These are phyloP conservation scores for Gentiana macrophylla DNA, from an alignment of 257 asterid species.

Conservation along the genomic window DNA sequence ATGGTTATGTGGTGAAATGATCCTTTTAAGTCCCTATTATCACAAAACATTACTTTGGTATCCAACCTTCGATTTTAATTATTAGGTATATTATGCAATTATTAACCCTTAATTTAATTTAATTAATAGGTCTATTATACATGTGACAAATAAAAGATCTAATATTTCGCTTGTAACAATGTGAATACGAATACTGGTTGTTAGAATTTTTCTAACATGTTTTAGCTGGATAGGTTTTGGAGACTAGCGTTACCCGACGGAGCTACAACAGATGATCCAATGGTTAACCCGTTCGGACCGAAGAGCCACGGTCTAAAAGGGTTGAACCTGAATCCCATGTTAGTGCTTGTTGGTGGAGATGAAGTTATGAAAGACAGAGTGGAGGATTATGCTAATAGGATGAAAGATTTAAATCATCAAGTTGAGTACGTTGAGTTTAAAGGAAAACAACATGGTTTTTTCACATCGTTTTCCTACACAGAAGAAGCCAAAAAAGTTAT, in stretches of 20 bases:
- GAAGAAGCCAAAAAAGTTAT: constrained; percentile 10
- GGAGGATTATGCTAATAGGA: constrained; percentile 15
- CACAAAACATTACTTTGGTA: too few species aligned
- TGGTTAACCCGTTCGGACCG: constrained; percentile 21
- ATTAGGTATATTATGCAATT: too few species aligned
- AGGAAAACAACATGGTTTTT: constrained; percentile 18
- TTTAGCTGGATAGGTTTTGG: constrained; percentile 14
- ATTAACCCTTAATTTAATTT: too few species aligned
- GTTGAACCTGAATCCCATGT: constrained; percentile 13
- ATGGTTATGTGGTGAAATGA: too few species aligned
- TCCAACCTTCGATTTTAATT: too few species aligned
- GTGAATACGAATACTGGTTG: too few species aligned
- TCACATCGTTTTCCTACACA: constrained; percentile 6
- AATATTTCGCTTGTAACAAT: too few species aligned
- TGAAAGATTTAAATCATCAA: constrained; percentile 5
- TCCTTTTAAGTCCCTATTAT: too few species aligned
- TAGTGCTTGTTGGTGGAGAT: constrained; percentile 18
- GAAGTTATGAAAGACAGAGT: constrained; percentile 16
- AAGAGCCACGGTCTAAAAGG: constrained; percentile 13
- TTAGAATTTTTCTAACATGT: too few species aligned
- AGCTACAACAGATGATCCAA: constrained; percentile 13
- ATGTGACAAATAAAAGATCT: too few species aligned
- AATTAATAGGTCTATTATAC: too few species aligned
- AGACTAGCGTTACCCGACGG: constrained; percentile 18
- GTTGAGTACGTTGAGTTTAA: constrained; percentile 15